Evolutionary conservation across 1,139 yeast species (phyloP).

Genomic region (Kodamaea ohmeri): DNA sequence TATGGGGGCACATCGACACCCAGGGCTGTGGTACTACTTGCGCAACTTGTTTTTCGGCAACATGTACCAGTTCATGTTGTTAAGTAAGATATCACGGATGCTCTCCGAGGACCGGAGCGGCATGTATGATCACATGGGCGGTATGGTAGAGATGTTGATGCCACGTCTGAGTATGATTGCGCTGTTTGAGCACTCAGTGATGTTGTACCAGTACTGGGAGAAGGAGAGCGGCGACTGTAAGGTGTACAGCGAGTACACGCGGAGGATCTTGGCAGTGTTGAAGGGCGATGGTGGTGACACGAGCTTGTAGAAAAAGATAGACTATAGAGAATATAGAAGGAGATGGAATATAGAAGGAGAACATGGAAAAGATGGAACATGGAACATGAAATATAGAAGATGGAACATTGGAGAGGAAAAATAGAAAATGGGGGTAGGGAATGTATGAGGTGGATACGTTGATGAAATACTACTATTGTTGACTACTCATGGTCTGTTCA

Average conservation of each 20-base stretch:
- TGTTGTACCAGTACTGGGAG: conserved; percentile 39
- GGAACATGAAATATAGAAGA: neutral
- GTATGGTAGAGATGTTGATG: conserved; percentile 22
- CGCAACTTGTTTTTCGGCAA: conserved; percentile 42
- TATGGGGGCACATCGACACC: conserved; percentile 40
- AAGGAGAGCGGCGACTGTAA: conserved; percentile 37
- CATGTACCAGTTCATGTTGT: conserved; percentile 38
- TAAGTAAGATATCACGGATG: conserved; percentile 30
- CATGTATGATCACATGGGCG: conserved; percentile 14
- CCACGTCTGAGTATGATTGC: conserved; percentile 26
- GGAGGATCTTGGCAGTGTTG: conserved; percentile 21
- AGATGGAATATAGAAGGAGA: neutral
- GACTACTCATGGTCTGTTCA: no score
- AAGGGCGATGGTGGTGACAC: neutral
- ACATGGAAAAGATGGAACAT: no score
- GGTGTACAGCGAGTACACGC: conserved; percentile 26
- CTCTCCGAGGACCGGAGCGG: conserved; percentile 15
- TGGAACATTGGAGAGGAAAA: no score
- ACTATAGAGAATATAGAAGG: neutral
- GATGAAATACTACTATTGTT: no score
- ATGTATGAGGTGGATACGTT: no score
- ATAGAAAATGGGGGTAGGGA: neutral
- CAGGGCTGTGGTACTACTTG: conserved; percentile 43
- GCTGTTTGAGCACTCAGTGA: conserved; percentile 31
- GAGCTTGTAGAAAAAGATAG: neutral